Evolutionary conservation across 2,329 filamentous ascomycete species (phyloP), one percentile per base, ranked within the genome.

Genomic region (Epicoccum nigrum): DNA sequence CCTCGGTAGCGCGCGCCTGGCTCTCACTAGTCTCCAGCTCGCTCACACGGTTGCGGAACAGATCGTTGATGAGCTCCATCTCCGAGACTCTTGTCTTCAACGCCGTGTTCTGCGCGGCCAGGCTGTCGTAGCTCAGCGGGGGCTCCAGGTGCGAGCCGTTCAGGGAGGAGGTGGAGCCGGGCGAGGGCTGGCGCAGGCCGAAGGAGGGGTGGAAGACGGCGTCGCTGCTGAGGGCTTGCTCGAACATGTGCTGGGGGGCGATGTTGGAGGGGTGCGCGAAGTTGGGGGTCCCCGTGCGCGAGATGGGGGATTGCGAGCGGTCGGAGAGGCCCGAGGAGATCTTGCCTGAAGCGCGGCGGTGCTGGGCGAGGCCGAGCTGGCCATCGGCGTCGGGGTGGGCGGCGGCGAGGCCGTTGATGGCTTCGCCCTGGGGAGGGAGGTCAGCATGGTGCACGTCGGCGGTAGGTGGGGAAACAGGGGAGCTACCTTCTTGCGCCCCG

Each of bases 31-130:
- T 84, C 69, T 95, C 90, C 11, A 94, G 80, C 69, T 94, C 81
- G 70, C 86, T 74, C 32, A 97, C 85, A 9, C 77, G 76, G 54
- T 88, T 86, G 37, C 79, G 77, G 71, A 88, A 89, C 16, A 89
- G 75, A 45, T 86, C 83, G 65, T 86, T 97, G 78, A 99, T 97
- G 44, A 99, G 84, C 71, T 99, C 94, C 19, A 99, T 82, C 73
- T 99, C 94, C 63, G 88, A 94, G 27, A 99, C 93, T 33, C 94
- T 87, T 0, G 94, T 99, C 77, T 95, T 96, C n/a, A 97, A 81
- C 42, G 86, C 88, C 4, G 89, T 89, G 72, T 96, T 96, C 55
- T 87, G 84, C 1, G 88, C 87, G 44, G 91, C 79, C 19, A 96
- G 82, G 54, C 89, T 86, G 68, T 96, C 90, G 71, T 90, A 91